Conservation (phyloP, 768 basidiomycete genomes). For the Pholiota molesta region DNA sequence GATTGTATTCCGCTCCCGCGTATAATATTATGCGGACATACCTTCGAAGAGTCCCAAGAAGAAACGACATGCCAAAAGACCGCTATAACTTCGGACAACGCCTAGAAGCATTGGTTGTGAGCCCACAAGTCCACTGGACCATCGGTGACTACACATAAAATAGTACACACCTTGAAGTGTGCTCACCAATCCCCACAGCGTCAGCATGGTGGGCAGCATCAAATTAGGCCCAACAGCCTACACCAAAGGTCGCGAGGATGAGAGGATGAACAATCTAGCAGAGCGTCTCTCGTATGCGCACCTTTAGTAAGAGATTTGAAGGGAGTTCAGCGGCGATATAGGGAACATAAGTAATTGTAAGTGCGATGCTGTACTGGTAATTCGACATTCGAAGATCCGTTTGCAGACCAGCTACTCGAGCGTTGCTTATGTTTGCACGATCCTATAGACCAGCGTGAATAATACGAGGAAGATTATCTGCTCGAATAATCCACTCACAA, state of each 20-base stretch:
- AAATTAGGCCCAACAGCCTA: constrained; percentile 59
- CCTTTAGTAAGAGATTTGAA: constrained; percentile 61
- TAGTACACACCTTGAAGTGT: constrained; percentile 54
- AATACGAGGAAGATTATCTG: not conserved
- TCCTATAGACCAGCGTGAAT: constrained; percentile 32
- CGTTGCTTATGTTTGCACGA: constrained; percentile 60
- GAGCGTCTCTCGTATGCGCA: constrained; percentile 11
- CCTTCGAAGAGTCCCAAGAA: constrained; percentile 56
- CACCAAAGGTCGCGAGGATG: constrained; percentile 8
- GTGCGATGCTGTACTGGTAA: constrained; percentile 50
- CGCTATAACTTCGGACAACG: constrained; percentile 46
- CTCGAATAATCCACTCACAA: constrained; percentile 34
- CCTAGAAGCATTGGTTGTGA: constrained; percentile 29
- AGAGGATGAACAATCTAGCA: not conserved
- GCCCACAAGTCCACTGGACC: not conserved
- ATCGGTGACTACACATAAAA: not conserved
- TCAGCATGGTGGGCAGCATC: constrained; percentile 62
- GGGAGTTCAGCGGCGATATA: constrained; percentile 65
- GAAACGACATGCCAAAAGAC: constrained; percentile 51
- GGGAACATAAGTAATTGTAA: constrained; percentile 53
- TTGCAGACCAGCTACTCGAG: constrained; percentile 64
- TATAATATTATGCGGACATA: constrained; percentile 4
- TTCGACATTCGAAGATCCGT: constrained; percentile 51
- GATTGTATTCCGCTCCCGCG: not conserved
- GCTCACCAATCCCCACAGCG: constrained; percentile 69